A percentile compares a stretch with the other conserved stretches of the same genome.
These are phyloP conservation scores for Coemansia sp. DNA, from an alignment of 192 early-diverging fungal genomes.

Conservation along the genomic window DNA sequence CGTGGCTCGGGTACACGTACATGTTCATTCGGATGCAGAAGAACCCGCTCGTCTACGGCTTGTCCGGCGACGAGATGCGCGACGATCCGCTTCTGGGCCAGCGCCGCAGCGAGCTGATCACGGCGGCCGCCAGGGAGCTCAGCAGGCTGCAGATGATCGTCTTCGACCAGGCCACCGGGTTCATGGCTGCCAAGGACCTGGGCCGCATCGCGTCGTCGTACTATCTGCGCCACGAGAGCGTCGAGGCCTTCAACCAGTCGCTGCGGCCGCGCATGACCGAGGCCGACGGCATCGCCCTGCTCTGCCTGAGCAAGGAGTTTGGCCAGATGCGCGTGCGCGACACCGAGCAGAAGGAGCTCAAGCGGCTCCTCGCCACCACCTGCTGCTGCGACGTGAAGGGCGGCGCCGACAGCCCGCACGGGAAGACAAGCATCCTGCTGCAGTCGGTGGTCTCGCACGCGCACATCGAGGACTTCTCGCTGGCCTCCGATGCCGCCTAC, in stretches of 20 bases:
- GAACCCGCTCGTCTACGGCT: conserved; percentile 93
- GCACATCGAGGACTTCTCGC: conserved; percentile 86
- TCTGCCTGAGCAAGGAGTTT: conserved; percentile 91
- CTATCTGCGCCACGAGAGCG: conserved; percentile 85
- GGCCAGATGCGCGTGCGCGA: conserved; percentile 89
- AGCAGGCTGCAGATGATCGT: conserved; percentile 91
- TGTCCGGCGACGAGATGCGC: conserved; percentile 71
- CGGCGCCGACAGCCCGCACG: conserved; percentile 74
- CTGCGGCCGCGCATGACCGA: conserved; percentile 92
- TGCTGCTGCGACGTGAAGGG: conserved; percentile 91
- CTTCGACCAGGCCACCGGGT: conserved; percentile 79
- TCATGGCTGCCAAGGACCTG: conserved; percentile 85
- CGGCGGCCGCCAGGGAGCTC: conserved; percentile 70
- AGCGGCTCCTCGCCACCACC: conserved; percentile 61
- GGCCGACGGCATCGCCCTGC: conserved; percentile 87
- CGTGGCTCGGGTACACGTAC: conserved; percentile 98
- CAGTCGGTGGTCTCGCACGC: conserved; percentile 83
- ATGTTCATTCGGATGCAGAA: conserved; percentile 93
- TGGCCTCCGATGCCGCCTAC: conserved; percentile 91
- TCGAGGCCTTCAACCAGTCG: conserved; percentile 83
- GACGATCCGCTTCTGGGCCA: conserved; percentile 80
- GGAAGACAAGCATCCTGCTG: conserved; percentile 93
- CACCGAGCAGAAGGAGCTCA: conserved; percentile 83
- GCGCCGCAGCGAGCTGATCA: conserved; percentile 80
- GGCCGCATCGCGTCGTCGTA: conserved; percentile 92